Evolutionary conservation across 73 alveolate species (phyloP), one percentile per base, ranked within the genome.

Genomic region (Loxodes magnus): DNA sequence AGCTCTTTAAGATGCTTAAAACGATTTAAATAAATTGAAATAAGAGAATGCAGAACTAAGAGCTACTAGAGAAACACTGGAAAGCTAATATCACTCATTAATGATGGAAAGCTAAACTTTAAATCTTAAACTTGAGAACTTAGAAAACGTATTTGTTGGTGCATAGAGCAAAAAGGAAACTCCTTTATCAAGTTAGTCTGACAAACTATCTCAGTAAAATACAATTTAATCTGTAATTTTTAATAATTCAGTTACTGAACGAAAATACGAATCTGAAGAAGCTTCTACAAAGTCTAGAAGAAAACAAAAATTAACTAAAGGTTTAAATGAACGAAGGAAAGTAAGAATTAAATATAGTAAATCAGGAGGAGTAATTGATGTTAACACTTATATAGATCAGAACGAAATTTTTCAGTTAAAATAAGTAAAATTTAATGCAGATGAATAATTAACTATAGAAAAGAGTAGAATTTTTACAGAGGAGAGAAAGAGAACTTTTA

Each of bases 101-200:
- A 63, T 70, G 79, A 81, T 77, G 74, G 97, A 93, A 63, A 93
- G 89, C 61, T 71, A 82, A 68, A 79, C 87, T 5, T 71, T 92
- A 50, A 68, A 85, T 64, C 72, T 84, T 25, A 92, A 92, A 71
- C 66, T 92, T 25, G 93, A 77, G 48, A 92, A 92, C 71, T 74
- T 92, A 46, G 98, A 92, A 62, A 86, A 90, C 70, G 94, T 92
- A 0, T 92, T 85, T 56, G 82, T 90, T 33, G 99, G 97, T 15
- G 51, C n/a, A n/a, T n/a, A n/a, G n/a, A n/a, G n/a, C n/a, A n/a
- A n/a, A n/a, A n/a, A n/a, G n/a, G n/a, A n/a, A n/a, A n/a, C n/a
- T n/a, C n/a, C n/a, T n/a, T n/a, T 78, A 20, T 80, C 88, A 35
- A 81, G 84, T 43, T 79, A 82, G 54, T 66, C 90, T 14, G 87